Base-by-base conservation (phyloP, 108 stramenopile genomes). In the Skeletonema grethae region DNA sequence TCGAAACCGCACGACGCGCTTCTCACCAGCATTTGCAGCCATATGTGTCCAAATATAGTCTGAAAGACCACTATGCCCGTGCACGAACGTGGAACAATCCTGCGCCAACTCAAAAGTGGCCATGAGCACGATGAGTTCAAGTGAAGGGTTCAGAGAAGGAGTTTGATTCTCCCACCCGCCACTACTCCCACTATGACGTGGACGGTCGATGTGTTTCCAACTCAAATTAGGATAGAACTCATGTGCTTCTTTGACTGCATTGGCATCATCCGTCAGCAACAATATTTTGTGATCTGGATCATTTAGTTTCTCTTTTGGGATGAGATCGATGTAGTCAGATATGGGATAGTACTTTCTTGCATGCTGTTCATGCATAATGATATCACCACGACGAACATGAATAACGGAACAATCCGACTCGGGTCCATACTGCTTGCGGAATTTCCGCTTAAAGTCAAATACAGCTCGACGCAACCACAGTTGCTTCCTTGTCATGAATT, bases 311-410 rank as follows among this genome's bases (percentile, higher is more conserved):
- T 62, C 25, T 7, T 43, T 8, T 15, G 76, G 76, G 9, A 79
- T 75, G 11, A 75, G 57, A 5, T 79, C 11, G 11, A 79, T 53
- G 32, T 79, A 79, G 41, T 68, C 67, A 0, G 66, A 32, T 7
- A 74, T 65, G 13, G 72, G 77, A 25, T 57, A 67, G 34, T 73
- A 67, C 36, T 45, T 46, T 57, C 57, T 35, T 31, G 43, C 48
- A 53, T 53, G 50, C 22, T 22, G 5, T 5, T n/a, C 10, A 10
- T 60, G 50, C 20, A 67, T 13, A 46, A 67, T 41, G 12, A 73
- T 73, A 74, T 79, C 77, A 24, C 46, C 53, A 31, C 77, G 58
- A 15, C 77, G 43, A n/a, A 79, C 77, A 61, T 79, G 77, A 48
- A 79, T 68, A 32, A 63, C 77, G 13, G 73, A 61, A 34, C 77